Evolutionary conservation across 331 rosid species (phyloP).

Genomic region (Acacia pycnantha): DNA sequence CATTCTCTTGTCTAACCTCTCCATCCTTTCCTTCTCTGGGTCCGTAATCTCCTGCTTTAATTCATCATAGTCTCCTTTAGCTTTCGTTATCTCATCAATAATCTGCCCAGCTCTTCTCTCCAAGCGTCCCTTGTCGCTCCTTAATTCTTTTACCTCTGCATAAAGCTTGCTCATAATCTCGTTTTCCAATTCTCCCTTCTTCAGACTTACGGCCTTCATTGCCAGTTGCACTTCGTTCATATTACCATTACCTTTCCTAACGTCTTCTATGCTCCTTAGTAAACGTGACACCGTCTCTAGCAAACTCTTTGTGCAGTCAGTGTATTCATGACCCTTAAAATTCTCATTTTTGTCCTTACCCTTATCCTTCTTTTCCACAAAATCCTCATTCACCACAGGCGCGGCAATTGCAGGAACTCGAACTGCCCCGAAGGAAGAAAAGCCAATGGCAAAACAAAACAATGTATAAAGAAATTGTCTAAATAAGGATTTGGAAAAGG

Average conservation of each 20-base stretch:
- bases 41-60: constrained; percentile 32
- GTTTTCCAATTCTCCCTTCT: constrained; percentile 50
- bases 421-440: constrained; percentile 44
- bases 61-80: constrained; percentile 42
- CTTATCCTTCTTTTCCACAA: constrained; percentile 20
- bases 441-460: constrained; percentile 62
- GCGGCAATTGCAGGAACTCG: constrained; percentile 50
- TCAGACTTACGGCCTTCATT: constrained; percentile 52
- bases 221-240: constrained; percentile 45
- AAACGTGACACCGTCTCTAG: constrained; percentile 53
- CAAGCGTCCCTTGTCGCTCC: constrained; percentile 41
- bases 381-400: constrained; percentile 28
- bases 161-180: constrained; percentile 52
- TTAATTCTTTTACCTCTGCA: constrained; percentile 49
- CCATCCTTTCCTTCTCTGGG: constrained; percentile 40
- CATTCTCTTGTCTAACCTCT: constrained; percentile 48
- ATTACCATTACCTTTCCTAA: constrained; percentile 50
- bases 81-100: constrained; percentile 39
- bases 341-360: constrained; percentile 31
- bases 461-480: constrained; percentile 42
- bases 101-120: constrained; percentile 45
- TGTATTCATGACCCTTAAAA: constrained; percentile 44
- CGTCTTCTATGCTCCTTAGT: constrained; percentile 52
- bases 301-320: constrained; percentile 50
- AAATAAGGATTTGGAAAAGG: constrained; percentile 29